phyloP scores from a whole-genome alignment of 768 basidiomycete species.

The Ramaria sp. region DNA sequence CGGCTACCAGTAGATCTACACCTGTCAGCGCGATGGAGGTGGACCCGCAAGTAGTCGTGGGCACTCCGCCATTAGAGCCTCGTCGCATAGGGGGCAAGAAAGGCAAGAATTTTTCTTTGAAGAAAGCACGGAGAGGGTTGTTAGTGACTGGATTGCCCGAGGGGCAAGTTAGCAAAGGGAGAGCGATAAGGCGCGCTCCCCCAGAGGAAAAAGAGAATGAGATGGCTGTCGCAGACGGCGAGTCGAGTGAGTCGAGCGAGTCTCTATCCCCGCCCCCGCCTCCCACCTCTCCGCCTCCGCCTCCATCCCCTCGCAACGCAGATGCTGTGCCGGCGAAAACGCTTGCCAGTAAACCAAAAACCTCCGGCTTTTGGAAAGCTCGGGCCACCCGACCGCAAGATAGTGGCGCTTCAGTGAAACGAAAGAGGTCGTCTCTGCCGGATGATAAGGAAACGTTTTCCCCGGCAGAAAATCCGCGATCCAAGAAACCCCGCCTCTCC shows the following conservation, averaged over 20 bases:
- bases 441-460: neutral
- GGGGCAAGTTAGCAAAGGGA: neutral
- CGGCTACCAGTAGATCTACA: neutral
- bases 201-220: conserved; percentile 6
- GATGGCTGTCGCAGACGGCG: neutral
- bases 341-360: neutral
- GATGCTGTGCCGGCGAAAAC: neutral
- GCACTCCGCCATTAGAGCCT: neutral
- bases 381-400: neutral
- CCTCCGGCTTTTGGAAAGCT: conserved; percentile 5
- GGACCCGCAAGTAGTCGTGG: neutral
- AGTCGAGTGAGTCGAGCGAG: neutral
- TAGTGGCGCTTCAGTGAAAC: neutral
- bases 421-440: neutral
- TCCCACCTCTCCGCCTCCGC: no score
- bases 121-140: neutral
- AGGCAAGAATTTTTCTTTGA: neutral
- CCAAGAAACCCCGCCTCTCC: neutral
- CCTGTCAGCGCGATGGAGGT: neutral
- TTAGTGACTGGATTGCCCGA: neutral
- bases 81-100: neutral
- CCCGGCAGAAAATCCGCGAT: neutral
- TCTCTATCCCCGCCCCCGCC: neutral
- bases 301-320: neutral
- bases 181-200: neutral